A percentile compares a stretch with the other conserved stretches of the same genome.
phyloP scores from a whole-genome alignment of 139 green algal species.

The Spirogloea muscicola region DNA sequence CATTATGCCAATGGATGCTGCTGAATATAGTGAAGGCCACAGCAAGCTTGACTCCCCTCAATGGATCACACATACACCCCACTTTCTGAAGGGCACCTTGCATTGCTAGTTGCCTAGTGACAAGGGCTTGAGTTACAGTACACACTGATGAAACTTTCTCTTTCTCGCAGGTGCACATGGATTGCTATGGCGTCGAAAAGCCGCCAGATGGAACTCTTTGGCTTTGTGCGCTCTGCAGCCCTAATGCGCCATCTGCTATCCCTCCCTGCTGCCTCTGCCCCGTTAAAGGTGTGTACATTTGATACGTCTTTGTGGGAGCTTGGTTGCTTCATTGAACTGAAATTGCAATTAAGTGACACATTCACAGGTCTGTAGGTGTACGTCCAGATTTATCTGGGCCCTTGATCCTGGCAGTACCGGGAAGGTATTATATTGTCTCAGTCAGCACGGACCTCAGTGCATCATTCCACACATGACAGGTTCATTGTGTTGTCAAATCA shows the following conservation, averaged over 20 bases:
- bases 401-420: background rate
- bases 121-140: background rate
- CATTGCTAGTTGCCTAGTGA: background rate
- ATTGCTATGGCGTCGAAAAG: conserved; percentile 46
- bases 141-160: background rate
- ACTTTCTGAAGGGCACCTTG: too few species aligned
- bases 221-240: conserved; percentile 29
- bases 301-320: background rate
- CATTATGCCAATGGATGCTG: background rate
- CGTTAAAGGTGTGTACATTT: conserved; percentile 16
- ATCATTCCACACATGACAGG: background rate
- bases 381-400: background rate
- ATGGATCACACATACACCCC: background rate
- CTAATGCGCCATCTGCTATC: background rate
- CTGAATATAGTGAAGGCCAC: background rate
- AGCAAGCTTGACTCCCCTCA: background rate
- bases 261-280: conserved; percentile 42
- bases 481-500: too few species aligned
- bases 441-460: background rate
- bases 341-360: background rate
- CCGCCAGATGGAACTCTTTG: conserved; percentile 34
- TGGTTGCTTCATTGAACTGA: too few species aligned
- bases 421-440: background rate
- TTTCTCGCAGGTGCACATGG: conserved; percentile 50
- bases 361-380: background rate